Conservation (phyloP, 2,329 filamentous ascomycete species). For the Aspergillus costaricaensis region DNA sequence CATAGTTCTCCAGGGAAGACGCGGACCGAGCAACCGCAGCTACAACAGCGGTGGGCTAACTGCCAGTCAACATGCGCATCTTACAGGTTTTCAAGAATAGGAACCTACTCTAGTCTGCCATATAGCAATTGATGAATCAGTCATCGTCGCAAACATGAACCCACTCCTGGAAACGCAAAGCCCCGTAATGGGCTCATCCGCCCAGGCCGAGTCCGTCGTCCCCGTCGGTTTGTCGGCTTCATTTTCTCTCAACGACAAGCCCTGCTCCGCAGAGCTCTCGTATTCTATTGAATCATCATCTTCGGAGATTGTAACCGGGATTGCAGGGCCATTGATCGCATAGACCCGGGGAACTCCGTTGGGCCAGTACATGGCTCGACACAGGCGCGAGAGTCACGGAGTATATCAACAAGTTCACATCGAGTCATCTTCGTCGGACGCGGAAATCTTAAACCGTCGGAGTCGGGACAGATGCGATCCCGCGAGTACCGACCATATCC, state of each 20-base stretch:
- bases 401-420: slow-evolving; percentile 34
- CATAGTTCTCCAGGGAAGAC: slow-evolving; percentile 78
- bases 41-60: slow-evolving; percentile 81
- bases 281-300: slow-evolving; percentile 24
- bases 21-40: slow-evolving; percentile 81
- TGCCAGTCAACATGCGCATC: slow-evolving; percentile 31
- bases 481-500: slow-evolving; percentile 26
- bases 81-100: slow-evolving; percentile 5
- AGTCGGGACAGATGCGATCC: slow-evolving; percentile 23
- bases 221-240: slow-evolving; percentile 28
- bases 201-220: slow-evolving; percentile 39
- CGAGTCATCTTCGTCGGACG: slow-evolving; percentile 39
- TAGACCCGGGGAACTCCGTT: slow-evolving; percentile 53
- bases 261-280: slow-evolving; percentile 22
- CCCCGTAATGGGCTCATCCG: slow-evolving; percentile 69
- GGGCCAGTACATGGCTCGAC: slow-evolving; percentile 52
- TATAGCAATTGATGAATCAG: slow-evolving; percentile 79
- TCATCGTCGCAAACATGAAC: slow-evolving; percentile 85
- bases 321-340: slow-evolving; percentile 49
- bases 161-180: slow-evolving; percentile 77
- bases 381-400: slow-evolving; percentile 29
- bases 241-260: slow-evolving; percentile 30
- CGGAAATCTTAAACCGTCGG: slow-evolving; percentile 25
- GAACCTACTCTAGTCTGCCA: slow-evolving; percentile 87
- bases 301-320: slow-evolving; percentile 31